Conservation (phyloP, 2,329 filamentous ascomycete species). For the Aureobasidium mangrovei region DNA sequence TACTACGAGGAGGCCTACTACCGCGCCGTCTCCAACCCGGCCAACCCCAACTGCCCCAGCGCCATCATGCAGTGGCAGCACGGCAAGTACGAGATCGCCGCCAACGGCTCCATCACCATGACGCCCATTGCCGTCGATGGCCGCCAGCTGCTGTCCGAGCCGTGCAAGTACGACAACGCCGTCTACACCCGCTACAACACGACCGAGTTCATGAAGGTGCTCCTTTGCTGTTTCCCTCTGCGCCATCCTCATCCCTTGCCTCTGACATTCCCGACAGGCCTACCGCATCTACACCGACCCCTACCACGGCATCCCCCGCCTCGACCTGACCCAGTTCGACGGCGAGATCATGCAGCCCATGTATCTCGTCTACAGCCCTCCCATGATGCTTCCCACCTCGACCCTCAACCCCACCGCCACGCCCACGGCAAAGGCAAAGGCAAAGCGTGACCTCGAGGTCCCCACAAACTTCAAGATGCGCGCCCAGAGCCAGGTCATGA, state of each 20-base stretch:
- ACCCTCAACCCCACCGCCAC: constrained; percentile 51
- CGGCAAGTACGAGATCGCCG: constrained; percentile 49
- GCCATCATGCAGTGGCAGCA: constrained; percentile 68
- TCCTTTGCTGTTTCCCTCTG: neutral
- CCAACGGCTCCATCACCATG: constrained; percentile 51
- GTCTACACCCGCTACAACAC: constrained; percentile 60
- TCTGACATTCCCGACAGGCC: constrained; percentile 23
- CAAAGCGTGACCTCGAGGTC: constrained; percentile 25
- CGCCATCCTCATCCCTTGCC: neutral
- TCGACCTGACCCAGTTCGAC: constrained; percentile 56
- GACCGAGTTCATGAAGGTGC: constrained; percentile 53
- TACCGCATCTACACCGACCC: constrained; percentile 45
- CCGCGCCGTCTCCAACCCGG: constrained; percentile 52
- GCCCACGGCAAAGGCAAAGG: constrained; percentile 18
- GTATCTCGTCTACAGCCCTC: constrained; percentile 55
- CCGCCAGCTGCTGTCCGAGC: constrained; percentile 56
- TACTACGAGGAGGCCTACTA: constrained; percentile 63
- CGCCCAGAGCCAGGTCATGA: constrained; percentile 24
- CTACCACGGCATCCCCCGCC: constrained; percentile 53
- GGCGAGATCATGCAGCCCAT: constrained; percentile 58
- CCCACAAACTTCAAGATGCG: constrained; percentile 34
- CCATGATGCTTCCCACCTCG: constrained; percentile 60
- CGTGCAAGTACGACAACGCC: constrained; percentile 48
- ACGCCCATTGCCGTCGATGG: constrained; percentile 58
- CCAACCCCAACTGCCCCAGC: constrained; percentile 48